phyloP scores from a whole-genome alignment of 495 filamentous ascomycete species.

The Pyronema omphalodes region DNA sequence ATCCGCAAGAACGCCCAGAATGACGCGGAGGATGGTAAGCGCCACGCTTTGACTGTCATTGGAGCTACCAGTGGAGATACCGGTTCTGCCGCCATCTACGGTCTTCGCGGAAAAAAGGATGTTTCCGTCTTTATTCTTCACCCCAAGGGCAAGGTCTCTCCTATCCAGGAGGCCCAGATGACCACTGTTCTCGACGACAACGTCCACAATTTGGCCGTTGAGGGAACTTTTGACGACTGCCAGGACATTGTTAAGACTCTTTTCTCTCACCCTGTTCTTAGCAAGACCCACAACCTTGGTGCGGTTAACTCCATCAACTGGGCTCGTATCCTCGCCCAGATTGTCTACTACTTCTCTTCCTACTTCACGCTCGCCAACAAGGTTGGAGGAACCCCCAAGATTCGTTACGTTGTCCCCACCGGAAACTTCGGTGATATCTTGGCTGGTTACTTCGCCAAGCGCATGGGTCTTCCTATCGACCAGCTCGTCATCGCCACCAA shows the following conservation, averaged over 20 bases:
- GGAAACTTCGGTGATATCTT: constrained; percentile 97
- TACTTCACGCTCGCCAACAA: constrained; percentile 59
- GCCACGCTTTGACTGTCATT: constrained; percentile 76
- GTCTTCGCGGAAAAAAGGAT: constrained; percentile 93
- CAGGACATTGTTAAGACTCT: constrained; percentile 90
- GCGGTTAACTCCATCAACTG: constrained; percentile 87
- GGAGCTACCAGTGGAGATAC: constrained; percentile 91
- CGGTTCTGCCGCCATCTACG: constrained; percentile 88
- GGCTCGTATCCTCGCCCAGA: constrained; percentile 82
- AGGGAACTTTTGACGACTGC: constrained; percentile 88
- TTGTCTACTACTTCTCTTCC: constrained; percentile 75
- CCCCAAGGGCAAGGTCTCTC: constrained; percentile 64
- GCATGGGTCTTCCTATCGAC: constrained; percentile 73
- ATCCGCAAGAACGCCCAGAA: constrained; percentile 50
- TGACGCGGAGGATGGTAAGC: constrained; percentile 24
- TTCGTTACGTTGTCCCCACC: constrained; percentile 70
- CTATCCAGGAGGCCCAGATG: constrained; percentile 91
- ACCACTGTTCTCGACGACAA: constrained; percentile 74
- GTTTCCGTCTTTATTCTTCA: constrained; percentile 78
- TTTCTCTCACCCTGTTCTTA: constrained; percentile 62
- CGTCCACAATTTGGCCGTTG: constrained; percentile 71
- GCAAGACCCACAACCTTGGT: constrained; percentile 53
- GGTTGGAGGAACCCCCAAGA: constrained; percentile 35
- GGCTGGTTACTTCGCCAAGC: constrained; percentile 75
- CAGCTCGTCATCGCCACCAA: constrained; percentile 81